phyloP scores from a whole-genome alignment of 108 stramenopile genomes.

The Nitzschia sp. region DNA sequence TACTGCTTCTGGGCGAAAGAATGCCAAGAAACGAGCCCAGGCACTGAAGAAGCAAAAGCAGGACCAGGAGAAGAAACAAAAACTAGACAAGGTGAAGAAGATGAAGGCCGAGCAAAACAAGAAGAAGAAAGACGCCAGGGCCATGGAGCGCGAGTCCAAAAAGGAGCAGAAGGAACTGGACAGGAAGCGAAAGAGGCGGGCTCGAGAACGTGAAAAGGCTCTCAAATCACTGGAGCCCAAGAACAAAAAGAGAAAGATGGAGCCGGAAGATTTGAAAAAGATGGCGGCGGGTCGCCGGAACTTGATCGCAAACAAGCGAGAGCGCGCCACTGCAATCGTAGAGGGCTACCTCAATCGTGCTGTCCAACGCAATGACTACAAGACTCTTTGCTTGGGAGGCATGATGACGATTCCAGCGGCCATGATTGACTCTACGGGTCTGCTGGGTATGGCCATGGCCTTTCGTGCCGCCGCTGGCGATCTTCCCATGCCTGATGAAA shows the following conservation, averaged over 20 bases:
- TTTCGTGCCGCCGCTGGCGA: slow-evolving; percentile 87
- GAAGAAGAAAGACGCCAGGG: slow-evolving; percentile 37
- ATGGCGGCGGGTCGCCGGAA: slow-evolving; percentile 28
- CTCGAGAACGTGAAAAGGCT: slow-evolving; percentile 68
- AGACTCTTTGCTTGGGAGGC: slow-evolving; percentile 48
- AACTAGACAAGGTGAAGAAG: slow-evolving; percentile 50
- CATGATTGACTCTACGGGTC: slow-evolving; percentile 66
- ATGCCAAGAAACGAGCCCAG: slow-evolving; percentile 68
- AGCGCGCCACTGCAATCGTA: slow-evolving; percentile 73
- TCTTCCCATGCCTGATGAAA: slow-evolving; percentile 62
- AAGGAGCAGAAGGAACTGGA: slow-evolving; percentile 68
- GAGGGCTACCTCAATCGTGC: slow-evolving; percentile 70
- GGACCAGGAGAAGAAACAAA: slow-evolving; percentile 61
- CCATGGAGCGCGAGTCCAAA: slow-evolving; percentile 51
- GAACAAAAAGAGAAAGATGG: slow-evolving; percentile 49
- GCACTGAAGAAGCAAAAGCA: slow-evolving; percentile 71
- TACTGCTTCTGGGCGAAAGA: slow-evolving; percentile 67
- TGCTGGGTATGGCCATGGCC: slow-evolving; percentile 85
- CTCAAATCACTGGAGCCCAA: slow-evolving; percentile 52
- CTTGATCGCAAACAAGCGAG: slow-evolving; percentile 55
- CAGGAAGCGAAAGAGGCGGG: slow-evolving; percentile 65
- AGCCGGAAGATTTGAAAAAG: slow-evolving; percentile 26
- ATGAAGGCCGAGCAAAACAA: slow-evolving; percentile 34
- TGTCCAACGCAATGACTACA: slow-evolving; percentile 43
- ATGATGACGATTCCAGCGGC: slow-evolving; percentile 58